Percentiles rank a stretch among this genome's conserved stretches.
Evolutionary conservation across 2,329 filamentous ascomycete species (phyloP).

Genomic region (Ophiostoma perfectum): DNA sequence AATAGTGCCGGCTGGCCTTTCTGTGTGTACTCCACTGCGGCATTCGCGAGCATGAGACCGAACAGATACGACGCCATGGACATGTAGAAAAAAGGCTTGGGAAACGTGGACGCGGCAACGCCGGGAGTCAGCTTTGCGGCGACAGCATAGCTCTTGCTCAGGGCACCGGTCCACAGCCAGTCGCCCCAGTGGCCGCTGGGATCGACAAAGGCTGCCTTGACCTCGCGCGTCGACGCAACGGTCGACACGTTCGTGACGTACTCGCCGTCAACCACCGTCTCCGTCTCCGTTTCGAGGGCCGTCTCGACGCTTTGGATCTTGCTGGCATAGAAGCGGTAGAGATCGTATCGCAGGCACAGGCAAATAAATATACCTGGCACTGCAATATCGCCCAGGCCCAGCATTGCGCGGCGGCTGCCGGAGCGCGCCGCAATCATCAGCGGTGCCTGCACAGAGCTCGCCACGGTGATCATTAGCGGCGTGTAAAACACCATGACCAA

Average conservation of each 20-base stretch:
- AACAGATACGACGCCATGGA: constrained; percentile 69
- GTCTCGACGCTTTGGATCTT: constrained; percentile 50
- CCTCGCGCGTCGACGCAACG: constrained; percentile 37
- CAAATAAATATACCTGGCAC: constrained; percentile 87
- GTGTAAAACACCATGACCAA: constrained; percentile 90
- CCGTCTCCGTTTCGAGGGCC: constrained; percentile 33
- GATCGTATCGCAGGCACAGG: constrained; percentile 83
- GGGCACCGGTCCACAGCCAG: constrained; percentile 63
- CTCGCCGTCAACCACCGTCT: constrained; percentile 33
- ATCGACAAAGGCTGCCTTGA: constrained; percentile 50
- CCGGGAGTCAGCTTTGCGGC: constrained; percentile 32
- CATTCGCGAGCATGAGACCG: constrained; percentile 71
- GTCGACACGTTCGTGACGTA: constrained; percentile 34
- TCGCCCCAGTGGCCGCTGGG: constrained; percentile 77
- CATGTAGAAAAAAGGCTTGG: constrained; percentile 80
- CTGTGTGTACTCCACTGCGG: constrained; percentile 69
- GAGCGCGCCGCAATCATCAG: constrained; percentile 77
- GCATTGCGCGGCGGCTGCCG: constrained; percentile 68
- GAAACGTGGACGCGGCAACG: constrained; percentile 51
- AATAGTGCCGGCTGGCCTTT: constrained; percentile 86
- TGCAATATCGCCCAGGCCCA: constrained; percentile 91
- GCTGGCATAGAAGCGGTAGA: constrained; percentile 73
- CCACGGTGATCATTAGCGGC: constrained; percentile 81
- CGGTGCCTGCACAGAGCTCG: constrained; percentile 81
- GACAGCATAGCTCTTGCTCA: constrained; percentile 15